These are phyloP conservation scores for Stemphylium lycopersici DNA, from an alignment of 2,329 filamentous ascomycete species.

Conservation along the genomic window DNA sequence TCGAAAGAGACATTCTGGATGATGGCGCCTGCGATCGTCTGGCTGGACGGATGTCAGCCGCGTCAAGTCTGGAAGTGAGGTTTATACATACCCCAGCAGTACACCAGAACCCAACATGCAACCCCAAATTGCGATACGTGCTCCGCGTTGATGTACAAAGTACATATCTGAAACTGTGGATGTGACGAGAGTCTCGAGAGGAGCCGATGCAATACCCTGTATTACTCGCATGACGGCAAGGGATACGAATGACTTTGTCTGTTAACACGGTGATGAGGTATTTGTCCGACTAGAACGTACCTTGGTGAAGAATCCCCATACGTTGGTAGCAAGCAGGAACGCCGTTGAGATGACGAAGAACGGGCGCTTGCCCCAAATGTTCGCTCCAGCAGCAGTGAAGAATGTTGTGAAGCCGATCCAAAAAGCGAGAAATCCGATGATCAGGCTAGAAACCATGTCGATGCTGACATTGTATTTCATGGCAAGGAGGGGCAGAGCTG, in stretches of 20 bases:
- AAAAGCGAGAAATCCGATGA: slow-evolving; percentile 48
- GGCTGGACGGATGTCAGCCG: slow-evolving; percentile 31
- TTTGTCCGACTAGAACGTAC: slow-evolving; percentile 10
- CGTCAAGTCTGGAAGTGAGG: slow-evolving; percentile 25
- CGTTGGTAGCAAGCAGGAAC: slow-evolving; percentile 44
- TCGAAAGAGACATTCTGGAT: slow-evolving; percentile 50
- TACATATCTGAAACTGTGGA: slow-evolving; percentile 89
- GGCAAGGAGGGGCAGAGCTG: slow-evolving; percentile 45
- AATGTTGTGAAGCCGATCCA: slow-evolving; percentile 52
- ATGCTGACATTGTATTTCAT: slow-evolving; percentile 47
- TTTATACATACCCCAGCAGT: slow-evolving; percentile 47
- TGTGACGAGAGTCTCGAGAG: slow-evolving; percentile 89
- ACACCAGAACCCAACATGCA: slow-evolving; percentile 46
- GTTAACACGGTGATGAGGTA: background rate
- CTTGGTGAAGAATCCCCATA: slow-evolving; percentile 51
- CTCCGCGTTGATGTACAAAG: slow-evolving; percentile 84
- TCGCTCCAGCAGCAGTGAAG: slow-evolving; percentile 51
- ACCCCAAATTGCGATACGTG: slow-evolving; percentile 77
- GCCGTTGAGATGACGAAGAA: slow-evolving; percentile 48
- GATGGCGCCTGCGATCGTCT: slow-evolving; percentile 53
- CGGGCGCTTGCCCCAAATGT: slow-evolving; percentile 47
- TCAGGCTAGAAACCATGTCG: slow-evolving; percentile 47
- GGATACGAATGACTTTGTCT: slow-evolving; percentile 43
- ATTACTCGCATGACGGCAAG: slow-evolving; percentile 68
- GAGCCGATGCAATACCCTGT: slow-evolving; percentile 84